Conservation (phyloP, 495 filamentous ascomycete genomes). For the Xylaria intraflava region DNA sequence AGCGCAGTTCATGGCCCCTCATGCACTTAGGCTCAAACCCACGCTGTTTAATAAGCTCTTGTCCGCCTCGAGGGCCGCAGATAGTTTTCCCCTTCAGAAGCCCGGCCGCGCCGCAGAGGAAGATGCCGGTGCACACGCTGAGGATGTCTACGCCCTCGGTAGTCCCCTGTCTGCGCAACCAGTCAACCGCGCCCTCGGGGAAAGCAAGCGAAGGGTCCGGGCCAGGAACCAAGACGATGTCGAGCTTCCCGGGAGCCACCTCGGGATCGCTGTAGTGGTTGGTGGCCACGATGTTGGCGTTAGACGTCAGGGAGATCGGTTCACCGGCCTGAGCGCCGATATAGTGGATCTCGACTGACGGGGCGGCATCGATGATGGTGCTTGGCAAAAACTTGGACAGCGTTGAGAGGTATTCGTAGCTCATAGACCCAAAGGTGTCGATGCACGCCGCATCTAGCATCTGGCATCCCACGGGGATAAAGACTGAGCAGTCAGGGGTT, state of each 20-base stretch:
- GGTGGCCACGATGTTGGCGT: constrained; percentile 30
- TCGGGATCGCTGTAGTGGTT: constrained; percentile 35
- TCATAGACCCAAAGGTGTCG: constrained; percentile 42
- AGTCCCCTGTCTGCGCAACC: constrained; percentile 38
- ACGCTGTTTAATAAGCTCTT: constrained; percentile 35
- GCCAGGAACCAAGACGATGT: constrained; percentile 49
- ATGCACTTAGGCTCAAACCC: constrained; percentile 40
- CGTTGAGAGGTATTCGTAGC: constrained; percentile 37
- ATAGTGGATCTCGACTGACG: constrained; percentile 38
- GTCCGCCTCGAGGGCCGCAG: constrained; percentile 47
- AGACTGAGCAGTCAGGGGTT: constrained; percentile 20
- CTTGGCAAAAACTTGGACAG: constrained; percentile 25
- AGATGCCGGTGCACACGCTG: constrained; percentile 49
- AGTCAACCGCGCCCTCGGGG: constrained; percentile 34
- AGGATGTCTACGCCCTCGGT: constrained; percentile 39
- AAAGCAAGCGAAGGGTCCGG: constrained; percentile 36
- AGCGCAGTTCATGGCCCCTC: constrained; percentile 42
- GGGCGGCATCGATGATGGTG: constrained; percentile 32
- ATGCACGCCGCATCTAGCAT: constrained; percentile 44
- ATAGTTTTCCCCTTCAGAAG: constrained; percentile 41
- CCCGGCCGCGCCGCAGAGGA: constrained; percentile 44
- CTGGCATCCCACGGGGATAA: constrained; percentile 38
- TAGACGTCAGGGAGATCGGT: constrained; percentile 30
- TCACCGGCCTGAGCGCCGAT: constrained; percentile 31
- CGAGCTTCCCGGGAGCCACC: constrained; percentile 45